Evolutionary conservation across 805 yeast genomes (phyloP), one percentile per base, ranked within the genome.

Genomic region (Candida sanyiensis): DNA sequence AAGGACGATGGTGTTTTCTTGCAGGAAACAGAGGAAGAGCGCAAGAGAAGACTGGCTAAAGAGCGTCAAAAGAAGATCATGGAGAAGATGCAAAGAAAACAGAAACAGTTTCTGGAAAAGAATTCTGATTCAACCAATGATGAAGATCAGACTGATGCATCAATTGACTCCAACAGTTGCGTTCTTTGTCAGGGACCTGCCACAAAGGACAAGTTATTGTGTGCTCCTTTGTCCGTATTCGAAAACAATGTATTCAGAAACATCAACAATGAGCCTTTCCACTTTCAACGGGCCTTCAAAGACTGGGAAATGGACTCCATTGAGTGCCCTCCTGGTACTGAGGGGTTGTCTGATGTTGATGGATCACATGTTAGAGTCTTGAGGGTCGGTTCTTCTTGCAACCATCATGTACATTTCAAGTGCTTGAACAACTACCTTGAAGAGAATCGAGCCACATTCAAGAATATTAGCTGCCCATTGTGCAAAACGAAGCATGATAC

Each of bases 381-480:
- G 8, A 28, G 24, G 4, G 45, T 44, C n/a, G 39, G 45, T 3
- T 29, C 50, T 8, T 86, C 96, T 26, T 93, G 99, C 64, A 94
- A 96, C 13, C 99, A 93, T 61, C 86, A 90, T 7, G 81, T 93
- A 76, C 99, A 93, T 58, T 77, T 71, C 48, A 67, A 70, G 15
- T 93, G 99, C 59, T 85, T 82, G 57, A 58, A 70, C 40, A 78
- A 80, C 39, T 80, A 75, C 54, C 59, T 78, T 75, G 45, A 78
- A 82, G 28, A 68, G 83, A 58, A 83, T 76, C 44, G 67, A 46
- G 57, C 67, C 3, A 71, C 72, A 8, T 73, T 73, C 20, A 71
- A 74, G 16, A 88, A 84, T 46, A 86, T 87, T 51, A 62, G 86
- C n/a, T 93, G 99, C 57, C 97, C 98, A 0, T 68, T 93, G 29